Percentiles rank a stretch among this genome's conserved stretches.
These are phyloP conservation scores for Cytospora schulzeri DNA, from an alignment of 2,329 filamentous ascomycete genomes.

Conservation along the genomic window DNA sequence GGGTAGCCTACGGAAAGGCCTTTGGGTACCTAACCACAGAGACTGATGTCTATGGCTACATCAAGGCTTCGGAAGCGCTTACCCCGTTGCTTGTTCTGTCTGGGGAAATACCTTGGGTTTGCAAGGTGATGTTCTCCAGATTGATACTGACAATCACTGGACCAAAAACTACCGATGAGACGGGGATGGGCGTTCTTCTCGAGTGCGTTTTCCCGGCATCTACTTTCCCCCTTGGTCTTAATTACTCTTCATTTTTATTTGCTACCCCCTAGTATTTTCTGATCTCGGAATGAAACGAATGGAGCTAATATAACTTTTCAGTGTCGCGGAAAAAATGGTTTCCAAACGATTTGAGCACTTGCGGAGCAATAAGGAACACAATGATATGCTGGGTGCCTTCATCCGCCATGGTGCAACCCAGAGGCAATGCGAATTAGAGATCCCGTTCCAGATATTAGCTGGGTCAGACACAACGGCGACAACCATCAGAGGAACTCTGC, in stretches of 20 bases:
- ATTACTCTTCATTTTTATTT: too few species aligned
- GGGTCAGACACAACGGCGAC: constrained; percentile 56
- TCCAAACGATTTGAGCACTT: constrained; percentile 30
- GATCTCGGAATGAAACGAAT: too few species aligned
- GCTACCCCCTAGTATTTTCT: too few species aligned
- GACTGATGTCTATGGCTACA: constrained; percentile 51
- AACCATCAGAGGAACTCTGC: constrained; percentile 48
- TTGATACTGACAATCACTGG: background rate
- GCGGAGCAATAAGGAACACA: constrained; percentile 27
- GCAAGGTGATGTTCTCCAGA: background rate
- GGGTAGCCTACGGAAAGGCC: constrained; percentile 52
- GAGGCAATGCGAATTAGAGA: background rate
- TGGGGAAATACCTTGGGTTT: background rate
- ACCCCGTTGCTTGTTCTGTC: background rate
- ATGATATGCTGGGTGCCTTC: constrained; percentile 3
- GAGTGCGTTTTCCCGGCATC: background rate
- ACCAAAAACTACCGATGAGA: background rate
- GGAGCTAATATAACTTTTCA: background rate
- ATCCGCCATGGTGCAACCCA: background rate
- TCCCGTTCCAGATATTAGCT: constrained; percentile 38
- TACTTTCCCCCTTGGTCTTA: background rate
- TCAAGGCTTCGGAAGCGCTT: constrained; percentile 41
- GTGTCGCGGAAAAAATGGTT: constrained; percentile 22
- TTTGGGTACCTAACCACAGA: constrained; percentile 53
- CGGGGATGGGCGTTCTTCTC: background rate